Conservation (phyloP, 192 early-diverging fungal species). For the Rhizophlyctis rosea region DNA sequence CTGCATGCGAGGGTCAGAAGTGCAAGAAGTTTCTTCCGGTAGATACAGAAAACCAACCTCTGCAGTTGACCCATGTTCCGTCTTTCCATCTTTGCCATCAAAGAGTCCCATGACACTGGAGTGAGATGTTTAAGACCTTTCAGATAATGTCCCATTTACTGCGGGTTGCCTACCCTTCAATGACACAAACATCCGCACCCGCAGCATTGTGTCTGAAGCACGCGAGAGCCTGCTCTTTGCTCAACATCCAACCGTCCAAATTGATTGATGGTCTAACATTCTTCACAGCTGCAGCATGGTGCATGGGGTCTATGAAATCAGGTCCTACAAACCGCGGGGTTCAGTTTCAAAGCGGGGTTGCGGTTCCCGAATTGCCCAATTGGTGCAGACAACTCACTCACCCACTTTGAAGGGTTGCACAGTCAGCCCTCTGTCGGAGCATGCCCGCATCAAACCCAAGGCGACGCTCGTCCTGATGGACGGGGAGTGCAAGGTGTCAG, state of each 20-base stretch:
- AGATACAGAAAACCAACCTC: constrained; percentile 2
- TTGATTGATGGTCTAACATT: constrained; percentile 9
- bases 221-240: background rate
- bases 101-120: constrained; percentile 18
- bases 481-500: no score
- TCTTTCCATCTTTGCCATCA: constrained; percentile 15
- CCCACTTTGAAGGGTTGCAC: constrained; percentile 23
- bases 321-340: constrained; percentile 3
- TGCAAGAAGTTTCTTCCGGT: background rate
- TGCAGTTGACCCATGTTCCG: constrained; percentile 14
- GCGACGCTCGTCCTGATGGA: constrained; percentile 1
- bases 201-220: constrained; percentile 1
- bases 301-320: constrained; percentile 17
- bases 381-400: background rate
- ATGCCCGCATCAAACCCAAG: constrained; percentile 12
- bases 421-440: constrained; percentile 10
- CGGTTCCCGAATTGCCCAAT: background rate
- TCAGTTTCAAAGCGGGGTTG: background rate
- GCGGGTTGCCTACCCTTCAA: constrained; percentile 9
- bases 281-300: constrained; percentile 5
- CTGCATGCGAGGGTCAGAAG: background rate
- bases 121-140: background rate
- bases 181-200: constrained; percentile 12
- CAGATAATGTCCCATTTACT: background rate
- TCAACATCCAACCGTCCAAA: constrained; percentile 18